phyloP scores from a whole-genome alignment of 129 eudicot species.

The Artemisia annua region DNA sequence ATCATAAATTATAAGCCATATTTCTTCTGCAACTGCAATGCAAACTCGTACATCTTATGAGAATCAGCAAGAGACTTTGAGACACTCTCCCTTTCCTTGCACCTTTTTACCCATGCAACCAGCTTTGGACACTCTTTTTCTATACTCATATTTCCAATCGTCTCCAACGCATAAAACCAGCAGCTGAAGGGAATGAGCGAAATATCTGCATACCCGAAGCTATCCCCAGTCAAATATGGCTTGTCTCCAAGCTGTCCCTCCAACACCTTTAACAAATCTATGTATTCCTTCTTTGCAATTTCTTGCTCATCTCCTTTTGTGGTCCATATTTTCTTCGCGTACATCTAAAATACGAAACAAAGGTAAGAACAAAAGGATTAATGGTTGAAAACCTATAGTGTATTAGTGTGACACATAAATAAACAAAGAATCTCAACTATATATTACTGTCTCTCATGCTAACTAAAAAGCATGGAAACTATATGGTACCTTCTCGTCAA shows the following conservation, averaged over 20 bases:
- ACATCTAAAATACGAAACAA: neutral
- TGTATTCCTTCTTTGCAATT: constrained; percentile 23
- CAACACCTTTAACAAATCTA: constrained; percentile 21
- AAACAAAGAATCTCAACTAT: too few relatives aligned
- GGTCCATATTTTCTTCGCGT: constrained; percentile 8
- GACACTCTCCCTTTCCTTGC: constrained; percentile 28
- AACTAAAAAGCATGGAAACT: too few relatives aligned
- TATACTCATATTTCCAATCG: constrained; percentile 14
- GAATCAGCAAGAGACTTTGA: constrained; percentile 25
- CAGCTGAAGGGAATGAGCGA: constrained; percentile 8
- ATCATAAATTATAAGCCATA: too few relatives aligned
- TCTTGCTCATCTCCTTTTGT: constrained; percentile 22
- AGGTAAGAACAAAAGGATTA: too few relatives aligned
- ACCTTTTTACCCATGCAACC: constrained; percentile 32
- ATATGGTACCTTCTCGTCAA: constrained; percentile 24
- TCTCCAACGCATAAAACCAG: constrained; percentile 25
- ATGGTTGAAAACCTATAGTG: too few relatives aligned
- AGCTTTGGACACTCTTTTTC: constrained; percentile 30
- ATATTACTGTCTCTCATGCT: too few relatives aligned
- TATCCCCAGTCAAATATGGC: constrained; percentile 27
- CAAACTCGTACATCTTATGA: constrained; percentile 3
- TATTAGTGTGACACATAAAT: too few relatives aligned
- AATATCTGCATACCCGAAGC: constrained; percentile 34
- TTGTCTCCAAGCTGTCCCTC: constrained; percentile 27
- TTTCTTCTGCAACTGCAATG: neutral